These are phyloP conservation scores for Aspergillus pseudonomiae DNA, from an alignment of 2,329 filamentous ascomycete species.

Conservation along the genomic window DNA sequence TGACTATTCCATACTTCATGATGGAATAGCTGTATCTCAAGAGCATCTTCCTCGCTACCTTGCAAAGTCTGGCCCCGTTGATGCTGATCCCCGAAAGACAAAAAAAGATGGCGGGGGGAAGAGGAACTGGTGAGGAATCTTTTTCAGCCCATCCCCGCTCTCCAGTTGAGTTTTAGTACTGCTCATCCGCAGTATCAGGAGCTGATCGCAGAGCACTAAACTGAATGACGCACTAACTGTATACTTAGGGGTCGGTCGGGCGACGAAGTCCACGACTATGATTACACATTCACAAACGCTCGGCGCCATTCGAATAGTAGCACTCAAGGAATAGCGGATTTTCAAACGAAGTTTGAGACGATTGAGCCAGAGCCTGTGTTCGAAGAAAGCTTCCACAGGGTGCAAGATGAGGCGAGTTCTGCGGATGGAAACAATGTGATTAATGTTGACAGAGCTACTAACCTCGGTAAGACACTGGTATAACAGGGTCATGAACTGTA, in stretches of 20 bases:
- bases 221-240: slow-evolving; percentile 5
- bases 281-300: slow-evolving; percentile 80
- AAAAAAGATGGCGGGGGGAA: slow-evolving; percentile 96
- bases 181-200: no score
- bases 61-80: slow-evolving; percentile 79
- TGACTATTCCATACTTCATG: slow-evolving; percentile 78
- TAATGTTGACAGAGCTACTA: slow-evolving; percentile 51
- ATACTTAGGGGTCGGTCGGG: slow-evolving; percentile 74
- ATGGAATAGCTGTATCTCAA: slow-evolving; percentile 69
- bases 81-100: slow-evolving; percentile 84
- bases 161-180: background rate
- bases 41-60: slow-evolving; percentile 90
- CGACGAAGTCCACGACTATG: slow-evolving; percentile 80
- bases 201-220: background rate
- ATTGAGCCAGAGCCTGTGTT: slow-evolving; percentile 89
- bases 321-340: slow-evolving; percentile 71
- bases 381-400: slow-evolving; percentile 80
- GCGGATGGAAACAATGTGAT: slow-evolving; percentile 20
- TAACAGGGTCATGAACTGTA: background rate
- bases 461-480: slow-evolving; percentile 26
- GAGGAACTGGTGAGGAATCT: slow-evolving; percentile 79
- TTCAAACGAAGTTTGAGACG: slow-evolving; percentile 97
- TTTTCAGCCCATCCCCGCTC: background rate
- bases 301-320: slow-evolving; percentile 93
- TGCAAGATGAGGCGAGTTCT: slow-evolving; percentile 50